phyloP scores from a whole-genome alignment of 331 rosid species.

The Stylosanthes scabra region DNA sequence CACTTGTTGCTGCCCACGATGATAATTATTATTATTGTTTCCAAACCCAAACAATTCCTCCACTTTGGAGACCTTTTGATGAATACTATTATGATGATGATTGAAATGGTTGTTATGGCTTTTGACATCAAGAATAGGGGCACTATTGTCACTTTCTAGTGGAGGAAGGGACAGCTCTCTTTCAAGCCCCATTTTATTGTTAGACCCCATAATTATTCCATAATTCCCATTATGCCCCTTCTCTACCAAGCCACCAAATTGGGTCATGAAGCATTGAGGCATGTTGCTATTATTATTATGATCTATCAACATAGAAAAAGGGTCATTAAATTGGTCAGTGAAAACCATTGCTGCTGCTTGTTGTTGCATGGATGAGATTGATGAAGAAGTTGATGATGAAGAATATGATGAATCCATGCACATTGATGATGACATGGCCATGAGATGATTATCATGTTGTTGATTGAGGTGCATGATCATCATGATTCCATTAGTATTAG shows the following conservation, averaged over 20 bases:
- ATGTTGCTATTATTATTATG: not conserved
- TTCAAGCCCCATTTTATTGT: slow-evolving; percentile 39
- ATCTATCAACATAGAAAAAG: slow-evolving; percentile 40
- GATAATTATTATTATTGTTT: slow-evolving; percentile 20
- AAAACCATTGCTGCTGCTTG: slow-evolving; percentile 2
- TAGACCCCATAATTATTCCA: slow-evolving; percentile 42
- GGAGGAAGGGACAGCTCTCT: slow-evolving; percentile 44
- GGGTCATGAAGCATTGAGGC: slow-evolving; percentile 33
- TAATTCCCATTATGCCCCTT: slow-evolving; percentile 32
- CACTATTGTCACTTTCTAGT: slow-evolving; percentile 39
- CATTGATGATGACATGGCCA: slow-evolving; percentile 31
- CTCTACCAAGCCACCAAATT: slow-evolving; percentile 35
- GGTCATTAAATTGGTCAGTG: slow-evolving; percentile 38
- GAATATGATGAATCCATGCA: slow-evolving; percentile 46
- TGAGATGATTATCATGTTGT: not conserved
- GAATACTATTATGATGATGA: slow-evolving; percentile 25
- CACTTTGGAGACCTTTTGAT: slow-evolving; percentile 31
- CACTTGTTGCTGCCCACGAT: slow-evolving; percentile 6
- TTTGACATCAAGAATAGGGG: slow-evolving; percentile 31
- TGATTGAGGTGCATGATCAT: slow-evolving; percentile 42
- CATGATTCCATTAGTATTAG: not conserved
- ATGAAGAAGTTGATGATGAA: slow-evolving; percentile 52
- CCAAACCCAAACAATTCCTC: slow-evolving; percentile 52
- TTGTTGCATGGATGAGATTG: slow-evolving; percentile 36
- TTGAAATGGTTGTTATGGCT: slow-evolving; percentile 44